Conservation (phyloP, 345 rosid species). For the Citrus cavaleriei region DNA sequence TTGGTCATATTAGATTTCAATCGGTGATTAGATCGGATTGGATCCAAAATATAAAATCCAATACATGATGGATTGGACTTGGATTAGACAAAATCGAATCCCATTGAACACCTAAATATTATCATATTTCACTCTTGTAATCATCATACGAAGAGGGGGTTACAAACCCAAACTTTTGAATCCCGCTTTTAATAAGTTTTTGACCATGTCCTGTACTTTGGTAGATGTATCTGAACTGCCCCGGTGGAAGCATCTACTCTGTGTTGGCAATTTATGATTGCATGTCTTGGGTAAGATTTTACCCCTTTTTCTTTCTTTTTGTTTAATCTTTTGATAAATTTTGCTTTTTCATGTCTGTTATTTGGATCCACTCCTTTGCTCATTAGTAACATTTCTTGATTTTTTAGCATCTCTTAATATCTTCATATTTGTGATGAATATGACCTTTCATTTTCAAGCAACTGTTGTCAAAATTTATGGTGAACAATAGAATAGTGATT, state of each 20-base stretch:
- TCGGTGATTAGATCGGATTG: too few species aligned
- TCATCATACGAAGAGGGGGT: neutral
- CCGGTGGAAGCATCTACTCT: slow-evolving; percentile 90
- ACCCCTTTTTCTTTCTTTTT: neutral
- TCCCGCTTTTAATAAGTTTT: neutral
- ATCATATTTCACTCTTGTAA: neutral
- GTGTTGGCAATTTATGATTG: slow-evolving; percentile 92
- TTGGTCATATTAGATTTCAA: too few species aligned
- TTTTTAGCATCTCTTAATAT: too few species aligned
- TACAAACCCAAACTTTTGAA: neutral
- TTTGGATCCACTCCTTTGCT: neutral
- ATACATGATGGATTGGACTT: too few species aligned
- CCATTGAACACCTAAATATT: neutral
- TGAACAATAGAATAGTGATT: neutral
- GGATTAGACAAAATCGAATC: too few species aligned
- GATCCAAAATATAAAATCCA: too few species aligned
- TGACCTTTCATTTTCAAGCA: neutral
- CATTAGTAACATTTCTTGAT: neutral
- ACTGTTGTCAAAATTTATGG: too few species aligned
- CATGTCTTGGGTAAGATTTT: slow-evolving; percentile 83
- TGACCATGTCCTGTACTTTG: slow-evolving; percentile 13
- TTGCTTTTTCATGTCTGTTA: neutral
- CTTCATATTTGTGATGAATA: neutral
- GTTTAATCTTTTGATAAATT: neutral
- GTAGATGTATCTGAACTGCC: slow-evolving; percentile 86